These are phyloP conservation scores for Moricandia arvensis DNA, from an alignment of 345 rosid species.

Conservation along the genomic window DNA sequence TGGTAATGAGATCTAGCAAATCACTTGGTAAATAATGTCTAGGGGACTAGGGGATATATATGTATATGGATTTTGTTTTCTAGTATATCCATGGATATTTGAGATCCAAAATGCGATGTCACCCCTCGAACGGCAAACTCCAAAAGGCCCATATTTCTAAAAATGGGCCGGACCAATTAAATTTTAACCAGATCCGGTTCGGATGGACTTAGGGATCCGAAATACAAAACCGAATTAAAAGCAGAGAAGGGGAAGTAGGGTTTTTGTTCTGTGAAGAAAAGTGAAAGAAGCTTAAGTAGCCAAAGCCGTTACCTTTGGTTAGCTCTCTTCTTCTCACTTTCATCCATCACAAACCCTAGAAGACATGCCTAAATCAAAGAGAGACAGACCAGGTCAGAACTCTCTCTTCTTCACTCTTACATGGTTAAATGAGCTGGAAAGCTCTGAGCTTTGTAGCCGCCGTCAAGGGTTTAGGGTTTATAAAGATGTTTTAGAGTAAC, in stretches of 20 bases:
- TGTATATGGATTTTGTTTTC: background rate
- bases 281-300: conserved; percentile 9
- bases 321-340: background rate
- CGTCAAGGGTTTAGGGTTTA: conserved; percentile 30
- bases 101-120: background rate
- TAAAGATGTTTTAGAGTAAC: conserved; percentile 5
- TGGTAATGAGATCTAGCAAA: too few species aligned
- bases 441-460: conserved; percentile 24
- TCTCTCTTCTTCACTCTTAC: background rate
- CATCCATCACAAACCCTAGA: conserved; percentile 5
- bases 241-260: conserved; percentile 26
- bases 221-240: conserved; percentile 2
- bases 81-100: background rate
- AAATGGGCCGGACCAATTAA: background rate
- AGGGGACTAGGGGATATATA: too few species aligned
- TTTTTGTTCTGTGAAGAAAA: conserved; percentile 6
- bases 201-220: conserved; percentile 19
- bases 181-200: background rate
- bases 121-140: background rate
- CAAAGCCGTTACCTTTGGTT: conserved; percentile 27
- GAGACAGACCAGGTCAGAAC: conserved; percentile 65
- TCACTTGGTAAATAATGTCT: too few species aligned
- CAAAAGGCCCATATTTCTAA: conserved; percentile 20
- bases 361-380: conserved; percentile 92
- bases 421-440: background rate